A percentile compares a stretch with the other conserved stretches of the same genome.
These are phyloP conservation scores for Apiospora sp. DNA, from an alignment of 2,329 filamentous ascomycete genomes.

Conservation along the genomic window DNA sequence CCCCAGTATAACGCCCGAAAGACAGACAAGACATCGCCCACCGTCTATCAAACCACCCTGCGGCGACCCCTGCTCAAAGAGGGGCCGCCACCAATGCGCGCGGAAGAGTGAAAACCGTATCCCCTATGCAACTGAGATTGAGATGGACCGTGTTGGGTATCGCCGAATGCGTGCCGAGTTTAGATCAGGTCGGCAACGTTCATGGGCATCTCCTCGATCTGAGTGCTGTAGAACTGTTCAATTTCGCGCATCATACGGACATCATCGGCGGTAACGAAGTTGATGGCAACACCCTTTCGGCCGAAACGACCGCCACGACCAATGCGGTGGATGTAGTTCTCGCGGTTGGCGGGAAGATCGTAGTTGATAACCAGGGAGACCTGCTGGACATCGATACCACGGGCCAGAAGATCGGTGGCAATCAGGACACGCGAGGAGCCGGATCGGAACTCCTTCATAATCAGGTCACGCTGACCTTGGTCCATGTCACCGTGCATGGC, in stretches of 20 bases:
- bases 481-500: slow-evolving; percentile 99
- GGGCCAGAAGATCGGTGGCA: slow-evolving; percentile 94
- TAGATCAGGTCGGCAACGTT: slow-evolving; percentile 81
- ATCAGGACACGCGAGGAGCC: slow-evolving; percentile 98
- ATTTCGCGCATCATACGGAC: slow-evolving; percentile 99
- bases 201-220: slow-evolving; percentile 99
- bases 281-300: slow-evolving; percentile 99
- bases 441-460: slow-evolving; percentile 99
- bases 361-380: slow-evolving; percentile 99
- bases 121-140: slow-evolving; percentile 29
- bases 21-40: slow-evolving; percentile 31
- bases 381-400: slow-evolving; percentile 99
- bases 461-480: slow-evolving; percentile 95
- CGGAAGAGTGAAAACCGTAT: slow-evolving; percentile 34
- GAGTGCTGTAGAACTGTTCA: slow-evolving; percentile 99
- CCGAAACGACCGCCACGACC: slow-evolving; percentile 99
- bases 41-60: slow-evolving; percentile 41
- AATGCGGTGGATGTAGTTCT: slow-evolving; percentile 99
- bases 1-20: slow-evolving; percentile 30
- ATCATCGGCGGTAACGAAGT: slow-evolving; percentile 99
- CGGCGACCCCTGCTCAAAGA: slow-evolving; percentile 29
- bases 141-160: slow-evolving; percentile 13
- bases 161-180: slow-evolving; percentile 37
- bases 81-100: slow-evolving; percentile 34
- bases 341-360: slow-evolving; percentile 96